These are phyloP conservation scores for Mycena indigotica DNA, from an alignment of 768 basidiomycete species.

Conservation along the genomic window DNA sequence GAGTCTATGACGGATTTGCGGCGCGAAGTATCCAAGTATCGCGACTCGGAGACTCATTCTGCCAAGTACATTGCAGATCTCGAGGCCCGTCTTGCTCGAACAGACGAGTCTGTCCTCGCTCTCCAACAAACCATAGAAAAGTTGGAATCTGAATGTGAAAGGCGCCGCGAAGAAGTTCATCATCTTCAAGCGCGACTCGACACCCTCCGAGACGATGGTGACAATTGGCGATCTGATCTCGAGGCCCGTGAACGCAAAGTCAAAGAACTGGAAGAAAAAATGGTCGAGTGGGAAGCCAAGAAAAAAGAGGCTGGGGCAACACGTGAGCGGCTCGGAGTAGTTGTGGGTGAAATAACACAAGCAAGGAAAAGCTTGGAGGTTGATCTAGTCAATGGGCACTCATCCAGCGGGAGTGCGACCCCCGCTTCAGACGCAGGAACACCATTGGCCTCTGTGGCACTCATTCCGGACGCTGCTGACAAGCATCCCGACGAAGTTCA, in stretches of 20 bases:
- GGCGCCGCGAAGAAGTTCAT: constrained; percentile 71
- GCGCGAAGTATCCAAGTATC: constrained; percentile 78
- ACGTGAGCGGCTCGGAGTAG: constrained; percentile 62
- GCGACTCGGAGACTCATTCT: constrained; percentile 73
- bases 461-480: constrained; percentile 18
- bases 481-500: constrained; percentile 6
- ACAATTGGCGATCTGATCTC: constrained; percentile 82
- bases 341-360: constrained; percentile 70
- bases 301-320: constrained; percentile 69
- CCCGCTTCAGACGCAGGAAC: constrained; percentile 14
- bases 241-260: constrained; percentile 81
- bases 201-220: constrained; percentile 67
- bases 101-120: constrained; percentile 74
- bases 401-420: not conserved
- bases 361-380: constrained; percentile 70
- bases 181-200: constrained; percentile 73
- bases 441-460: constrained; percentile 12
- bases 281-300: constrained; percentile 77
- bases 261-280: constrained; percentile 73
- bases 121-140: constrained; percentile 73
- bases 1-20: constrained; percentile 82
- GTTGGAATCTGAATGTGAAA: constrained; percentile 75
- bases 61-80: constrained; percentile 83
- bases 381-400: constrained; percentile 27
- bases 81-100: constrained; percentile 75